Evolutionary conservation across 2,329 filamentous ascomycete genomes (phyloP), one percentile per base, ranked within the genome.

Genomic region (Dactylellina parvicollis): DNA sequence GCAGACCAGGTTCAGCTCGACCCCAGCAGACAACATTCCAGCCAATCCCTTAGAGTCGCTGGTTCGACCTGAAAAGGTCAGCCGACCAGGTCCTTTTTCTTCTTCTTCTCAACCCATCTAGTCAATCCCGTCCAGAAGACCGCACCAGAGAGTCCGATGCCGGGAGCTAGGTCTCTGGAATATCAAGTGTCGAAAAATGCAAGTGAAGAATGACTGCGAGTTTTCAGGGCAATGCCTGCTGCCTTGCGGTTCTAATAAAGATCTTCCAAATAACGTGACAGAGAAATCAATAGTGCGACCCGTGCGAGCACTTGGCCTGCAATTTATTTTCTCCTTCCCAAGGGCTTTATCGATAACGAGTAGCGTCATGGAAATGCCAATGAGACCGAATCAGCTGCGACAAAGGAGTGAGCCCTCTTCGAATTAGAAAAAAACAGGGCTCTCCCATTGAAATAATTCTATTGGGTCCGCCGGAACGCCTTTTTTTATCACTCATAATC

Each of bases 81-180:
- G 69, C 69, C 69, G 69, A 73, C 69, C 69, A 52, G 50, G 59
- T 38, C 34, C 34, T 38, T 14, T 7, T n/a, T 38, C 34, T n/a
- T n/a, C n/a, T 34, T 44, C 40, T 44, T 49, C 42, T 56, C 42
- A 50, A 62, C 42, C 50, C 38, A 56, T 47, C 49, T 62, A 42
- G n/a, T 38, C 42, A 38, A 62, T 50, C 38, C 36, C 44, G 54
- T 22, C 60, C 60, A 66, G 61, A 54, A 66, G 61, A 66, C 61
- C 47, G 46, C n/a, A 61, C 44, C 38, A n/a, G n/a, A n/a, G n/a
- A n/a, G n/a, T n/a, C 69, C 69, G 69, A 73, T 73, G 60, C 60
- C 59, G 36, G 54, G 47, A 40, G 38, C 49, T 59, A 38, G 44
- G 42, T 44, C 28, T 52, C 36, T 47, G 55, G 26, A 38, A 36